phyloP scores from a whole-genome alignment of 768 basidiomycete species.

The Naganishia vaughanmartiniae region DNA sequence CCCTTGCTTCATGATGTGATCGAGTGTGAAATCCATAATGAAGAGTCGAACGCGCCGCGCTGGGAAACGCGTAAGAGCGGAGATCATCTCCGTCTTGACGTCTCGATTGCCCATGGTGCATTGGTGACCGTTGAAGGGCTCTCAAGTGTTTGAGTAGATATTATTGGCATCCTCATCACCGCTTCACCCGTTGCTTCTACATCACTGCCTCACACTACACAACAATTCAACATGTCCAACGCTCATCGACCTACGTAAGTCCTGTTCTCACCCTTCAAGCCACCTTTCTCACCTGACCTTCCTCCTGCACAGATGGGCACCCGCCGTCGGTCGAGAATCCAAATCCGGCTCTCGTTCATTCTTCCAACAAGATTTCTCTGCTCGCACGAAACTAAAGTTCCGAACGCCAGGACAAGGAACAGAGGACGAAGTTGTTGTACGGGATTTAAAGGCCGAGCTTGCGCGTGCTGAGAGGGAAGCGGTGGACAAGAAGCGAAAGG shows the following conservation, averaged over 20 bases:
- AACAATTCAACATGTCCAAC: conserved; percentile 44
- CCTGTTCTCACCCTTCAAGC: not conserved
- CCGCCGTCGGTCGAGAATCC: conserved; percentile 87
- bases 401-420: conserved; percentile 92
- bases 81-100: too few relatives aligned
- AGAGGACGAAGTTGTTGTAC: conserved; percentile 67
- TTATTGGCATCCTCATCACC: not conserved
- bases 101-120: too few relatives aligned
- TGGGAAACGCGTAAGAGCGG: too few relatives aligned
- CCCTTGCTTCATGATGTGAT: too few relatives aligned
- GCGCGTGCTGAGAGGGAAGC: conserved; percentile 82
- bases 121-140: too few relatives aligned
- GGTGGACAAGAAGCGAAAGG: conserved; percentile 84
- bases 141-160: not conserved
- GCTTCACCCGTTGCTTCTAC: not conserved
- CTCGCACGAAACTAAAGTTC: conserved; percentile 97
- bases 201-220: not conserved
- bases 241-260: conserved; percentile 48
- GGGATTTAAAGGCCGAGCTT: conserved; percentile 79
- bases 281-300: not conserved
- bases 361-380: conserved; percentile 88
- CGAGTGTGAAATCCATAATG: too few relatives aligned
- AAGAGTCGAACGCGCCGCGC: too few relatives aligned
- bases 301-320: conserved; percentile 73
- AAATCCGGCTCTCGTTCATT: conserved; percentile 88